These are phyloP conservation scores for Diplodia intermedia DNA, from an alignment of 2,329 filamentous ascomycete genomes.

Conservation along the genomic window DNA sequence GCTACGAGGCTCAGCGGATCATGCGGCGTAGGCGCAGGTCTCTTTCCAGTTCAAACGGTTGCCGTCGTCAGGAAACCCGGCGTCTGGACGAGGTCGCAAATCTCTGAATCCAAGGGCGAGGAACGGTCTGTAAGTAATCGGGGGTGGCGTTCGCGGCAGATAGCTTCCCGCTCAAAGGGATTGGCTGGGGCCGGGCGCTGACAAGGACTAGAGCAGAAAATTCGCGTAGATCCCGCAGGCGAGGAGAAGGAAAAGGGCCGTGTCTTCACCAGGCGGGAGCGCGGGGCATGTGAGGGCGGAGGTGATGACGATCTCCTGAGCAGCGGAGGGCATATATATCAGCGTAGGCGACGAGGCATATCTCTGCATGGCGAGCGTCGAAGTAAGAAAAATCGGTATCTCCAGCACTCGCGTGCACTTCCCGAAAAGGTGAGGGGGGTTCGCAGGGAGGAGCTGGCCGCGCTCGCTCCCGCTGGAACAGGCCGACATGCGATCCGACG, in stretches of 20 bases:
- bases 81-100: too few relatives aligned
- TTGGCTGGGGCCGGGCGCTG: constrained; percentile 18
- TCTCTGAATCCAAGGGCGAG: neutral
- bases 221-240: constrained; percentile 18
- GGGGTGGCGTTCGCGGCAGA: constrained; percentile 14
- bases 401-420: constrained; percentile 20
- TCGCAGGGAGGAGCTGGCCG: constrained; percentile 16
- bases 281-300: neutral
- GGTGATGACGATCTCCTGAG: neutral
- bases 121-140: constrained; percentile 3
- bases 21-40: neutral
- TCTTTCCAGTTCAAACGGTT: neutral
- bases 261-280: neutral
- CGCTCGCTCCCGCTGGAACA: constrained; percentile 8
- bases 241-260: neutral
- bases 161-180: constrained; percentile 11
- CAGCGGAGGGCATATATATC: neutral
- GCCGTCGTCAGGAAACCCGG: neutral
- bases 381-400: constrained; percentile 18
- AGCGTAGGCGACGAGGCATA: neutral
- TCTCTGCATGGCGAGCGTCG: neutral
- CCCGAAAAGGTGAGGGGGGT: constrained; percentile 3
- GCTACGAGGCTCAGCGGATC: neutral
- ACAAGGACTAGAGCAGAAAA: constrained; percentile 21
- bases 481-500: constrained; percentile 27